Conservation (phyloP, 2,329 filamentous ascomycete species). For the Herpotrichia juniperi region DNA sequence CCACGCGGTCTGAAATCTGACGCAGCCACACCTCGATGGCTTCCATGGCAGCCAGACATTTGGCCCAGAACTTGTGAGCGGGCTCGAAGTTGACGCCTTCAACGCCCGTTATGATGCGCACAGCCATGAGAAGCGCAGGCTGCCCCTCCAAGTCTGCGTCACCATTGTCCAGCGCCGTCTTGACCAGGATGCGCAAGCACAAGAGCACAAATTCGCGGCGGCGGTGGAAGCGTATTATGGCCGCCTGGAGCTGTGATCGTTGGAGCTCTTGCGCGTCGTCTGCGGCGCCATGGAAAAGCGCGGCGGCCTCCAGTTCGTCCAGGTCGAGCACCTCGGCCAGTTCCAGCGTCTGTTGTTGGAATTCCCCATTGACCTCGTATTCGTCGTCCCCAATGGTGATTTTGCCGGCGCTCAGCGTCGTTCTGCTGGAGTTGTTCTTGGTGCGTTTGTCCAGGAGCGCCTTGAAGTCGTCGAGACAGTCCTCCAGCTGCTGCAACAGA, state of each 20-base stretch:
- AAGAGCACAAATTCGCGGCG: constrained; percentile 83
- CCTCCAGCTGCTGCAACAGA: constrained; percentile 68
- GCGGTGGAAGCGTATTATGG: constrained; percentile 87
- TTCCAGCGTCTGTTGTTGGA: constrained; percentile 80
- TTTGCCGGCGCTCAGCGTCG: constrained; percentile 64
- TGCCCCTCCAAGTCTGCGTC: constrained; percentile 31
- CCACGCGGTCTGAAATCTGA: constrained; percentile 75
- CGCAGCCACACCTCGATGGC: constrained; percentile 79
- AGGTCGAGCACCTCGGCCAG: constrained; percentile 88
- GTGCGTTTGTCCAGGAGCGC: constrained; percentile 75
- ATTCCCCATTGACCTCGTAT: constrained; percentile 83
- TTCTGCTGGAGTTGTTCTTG: constrained; percentile 77
- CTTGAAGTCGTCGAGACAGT: constrained; percentile 70
- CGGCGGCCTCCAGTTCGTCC: constrained; percentile 85
- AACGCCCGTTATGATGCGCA: constrained; percentile 57
- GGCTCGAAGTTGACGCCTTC: constrained; percentile 61
- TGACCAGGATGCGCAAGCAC: constrained; percentile 79
- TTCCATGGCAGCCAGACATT: constrained; percentile 77
- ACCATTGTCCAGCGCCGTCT: constrained; percentile 62
- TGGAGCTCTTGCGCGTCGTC: constrained; percentile 72
- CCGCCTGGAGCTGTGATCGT: constrained; percentile 75
- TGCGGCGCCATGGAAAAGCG: constrained; percentile 75
- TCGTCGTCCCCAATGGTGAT: constrained; percentile 74
- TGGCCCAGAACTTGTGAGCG: constrained; percentile 70
- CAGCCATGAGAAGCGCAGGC: constrained; percentile 31